phyloP scores from a whole-genome alignment of 108 stramenopile species.

The Mediolabrus comicus region DNA sequence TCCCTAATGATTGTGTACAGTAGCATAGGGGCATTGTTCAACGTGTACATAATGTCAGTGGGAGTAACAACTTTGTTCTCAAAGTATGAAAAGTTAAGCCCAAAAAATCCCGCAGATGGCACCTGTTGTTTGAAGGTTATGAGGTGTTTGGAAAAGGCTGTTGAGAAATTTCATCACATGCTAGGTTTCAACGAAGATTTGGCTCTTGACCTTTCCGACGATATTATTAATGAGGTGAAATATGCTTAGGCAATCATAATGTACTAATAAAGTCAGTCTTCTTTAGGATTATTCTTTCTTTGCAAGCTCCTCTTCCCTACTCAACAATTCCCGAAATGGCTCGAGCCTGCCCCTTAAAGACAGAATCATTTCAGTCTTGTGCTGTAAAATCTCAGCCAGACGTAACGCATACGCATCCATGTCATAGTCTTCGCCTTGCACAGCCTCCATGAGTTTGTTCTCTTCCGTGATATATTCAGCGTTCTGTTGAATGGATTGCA shows the following conservation, averaged over 20 bases:
- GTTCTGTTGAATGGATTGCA: constrained; percentile 82
- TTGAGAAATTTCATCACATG: constrained; percentile 25
- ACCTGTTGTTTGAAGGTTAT: neutral
- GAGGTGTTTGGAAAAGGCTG: constrained; percentile 4
- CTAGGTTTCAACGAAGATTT: constrained; percentile 35
- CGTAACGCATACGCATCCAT: constrained; percentile 90
- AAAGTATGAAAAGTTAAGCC: neutral
- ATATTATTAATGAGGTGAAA: constrained; percentile 4
- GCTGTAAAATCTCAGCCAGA: constrained; percentile 85
- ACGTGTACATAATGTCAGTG: constrained; percentile 28
- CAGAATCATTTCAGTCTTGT: constrained; percentile 75
- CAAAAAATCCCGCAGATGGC: neutral
- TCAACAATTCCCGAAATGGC: constrained; percentile 50
- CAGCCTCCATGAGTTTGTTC: constrained; percentile 80
- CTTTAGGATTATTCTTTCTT: neutral
- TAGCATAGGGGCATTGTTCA: constrained; percentile 31
- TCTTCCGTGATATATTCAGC: constrained; percentile 96
- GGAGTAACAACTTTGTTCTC: constrained; percentile 5
- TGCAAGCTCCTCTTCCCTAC: constrained; percentile 35
- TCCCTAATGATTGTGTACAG: constrained; percentile 23
- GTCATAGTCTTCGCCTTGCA: constrained; percentile 91
- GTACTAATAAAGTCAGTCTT: no score
- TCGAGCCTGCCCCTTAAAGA: constrained; percentile 62
- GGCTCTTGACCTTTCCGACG: constrained; percentile 23
- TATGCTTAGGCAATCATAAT: neutral